Percentiles rank a stretch among this genome's conserved stretches.
Evolutionary conservation across 2,329 filamentous ascomycete genomes (phyloP).

Genomic region (Cytospora chrysosperma): DNA sequence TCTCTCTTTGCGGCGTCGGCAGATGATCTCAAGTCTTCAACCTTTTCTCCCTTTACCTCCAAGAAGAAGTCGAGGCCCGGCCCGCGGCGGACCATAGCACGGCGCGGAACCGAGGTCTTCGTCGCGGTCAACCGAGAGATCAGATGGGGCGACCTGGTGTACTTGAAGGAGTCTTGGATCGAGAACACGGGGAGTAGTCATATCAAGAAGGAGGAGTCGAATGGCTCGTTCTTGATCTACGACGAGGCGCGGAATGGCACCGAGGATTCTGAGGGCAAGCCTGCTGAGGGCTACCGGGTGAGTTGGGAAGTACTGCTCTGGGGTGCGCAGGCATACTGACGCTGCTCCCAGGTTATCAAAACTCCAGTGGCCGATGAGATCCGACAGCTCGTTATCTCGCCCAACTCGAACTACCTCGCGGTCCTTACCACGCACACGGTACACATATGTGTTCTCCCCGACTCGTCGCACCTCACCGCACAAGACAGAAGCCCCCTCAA

Average conservation of each 20-base stretch:
- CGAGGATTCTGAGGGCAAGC: slow-evolving; percentile 23
- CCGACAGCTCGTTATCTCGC: slow-evolving; percentile 80
- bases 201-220: slow-evolving; percentile 50
- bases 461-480: slow-evolving; percentile 71
- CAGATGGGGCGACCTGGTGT: slow-evolving; percentile 82
- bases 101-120: slow-evolving; percentile 83
- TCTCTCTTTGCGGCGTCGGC: slow-evolving; percentile 65
- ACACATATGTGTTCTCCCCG: slow-evolving; percentile 82
- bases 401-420: slow-evolving; percentile 76
- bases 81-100: slow-evolving; percentile 69
- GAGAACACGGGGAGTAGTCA: slow-evolving; percentile 37
- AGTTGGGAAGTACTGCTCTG: slow-evolving; percentile 26
- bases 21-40: slow-evolving; percentile 34
- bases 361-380: slow-evolving; percentile 79
- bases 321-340: slow-evolving; percentile 7
- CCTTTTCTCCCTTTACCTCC: slow-evolving; percentile 37
- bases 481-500: slow-evolving; percentile 69
- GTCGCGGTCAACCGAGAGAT: slow-evolving; percentile 86
- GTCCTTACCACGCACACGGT: slow-evolving; percentile 85
- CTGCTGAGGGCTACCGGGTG: slow-evolving; percentile 49
- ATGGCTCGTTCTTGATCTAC: slow-evolving; percentile 37
- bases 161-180: slow-evolving; percentile 66
- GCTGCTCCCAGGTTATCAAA: slow-evolving; percentile 62
- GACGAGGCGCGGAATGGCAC: slow-evolving; percentile 31
- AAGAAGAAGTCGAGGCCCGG: slow-evolving; percentile 47